These are phyloP conservation scores for Arthrobotrys pseudoclavata DNA, from an alignment of 2,329 filamentous ascomycete species.

Conservation along the genomic window DNA sequence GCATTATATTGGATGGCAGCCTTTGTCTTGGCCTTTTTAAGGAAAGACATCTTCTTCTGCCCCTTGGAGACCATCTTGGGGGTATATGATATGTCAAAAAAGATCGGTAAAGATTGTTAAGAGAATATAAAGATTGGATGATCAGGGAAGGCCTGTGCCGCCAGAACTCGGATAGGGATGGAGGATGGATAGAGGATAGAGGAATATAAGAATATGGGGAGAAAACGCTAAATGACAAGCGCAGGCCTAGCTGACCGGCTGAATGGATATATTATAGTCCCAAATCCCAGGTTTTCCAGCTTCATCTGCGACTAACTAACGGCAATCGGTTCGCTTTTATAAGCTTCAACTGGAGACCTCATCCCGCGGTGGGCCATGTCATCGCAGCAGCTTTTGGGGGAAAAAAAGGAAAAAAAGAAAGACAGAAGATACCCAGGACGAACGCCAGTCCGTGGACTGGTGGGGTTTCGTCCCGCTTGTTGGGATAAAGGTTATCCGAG, in stretches of 20 bases:
- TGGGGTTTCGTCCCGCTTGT: conserved; percentile 23
- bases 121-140: conserved; percentile 8
- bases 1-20: conserved; percentile 40
- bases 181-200: too few species aligned
- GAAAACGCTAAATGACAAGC: background rate
- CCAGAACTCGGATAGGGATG: background rate
- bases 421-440: conserved; percentile 6
- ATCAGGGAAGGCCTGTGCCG: background rate
- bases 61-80: conserved; percentile 33
- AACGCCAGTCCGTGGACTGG: conserved; percentile 17
- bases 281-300: conserved; percentile 20
- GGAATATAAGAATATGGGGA: conserved; percentile 18
- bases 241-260: background rate
- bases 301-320: conserved; percentile 25
- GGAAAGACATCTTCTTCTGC: conserved; percentile 44
- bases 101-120: background rate
- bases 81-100: background rate
- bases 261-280: conserved; percentile 9
- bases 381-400: conserved; percentile 21
- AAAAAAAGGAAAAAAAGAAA: background rate
- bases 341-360: conserved; percentile 2
- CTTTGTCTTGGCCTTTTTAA: conserved; percentile 42
- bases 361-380: conserved; percentile 8
- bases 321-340: conserved; percentile 44
- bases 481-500: conserved; percentile 24